Base-by-base conservation (phyloP, 768 basidiomycete species). In the Amyloporia xantha region DNA sequence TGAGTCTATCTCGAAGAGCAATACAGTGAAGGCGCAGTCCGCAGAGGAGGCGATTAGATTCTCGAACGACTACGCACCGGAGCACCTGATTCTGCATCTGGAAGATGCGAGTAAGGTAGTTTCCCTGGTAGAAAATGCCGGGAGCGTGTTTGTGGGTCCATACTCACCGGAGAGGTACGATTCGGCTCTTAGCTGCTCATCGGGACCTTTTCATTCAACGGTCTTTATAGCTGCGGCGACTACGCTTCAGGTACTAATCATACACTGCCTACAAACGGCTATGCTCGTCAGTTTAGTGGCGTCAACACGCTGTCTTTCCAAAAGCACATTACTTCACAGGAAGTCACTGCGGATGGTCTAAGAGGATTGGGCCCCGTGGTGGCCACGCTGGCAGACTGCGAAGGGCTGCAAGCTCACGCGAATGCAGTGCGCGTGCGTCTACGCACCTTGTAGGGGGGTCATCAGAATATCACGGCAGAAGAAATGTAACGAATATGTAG, bases 161-260 rank as follows among this genome's bases (percentile, higher is more conserved):
- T 98, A 81, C 65, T 88, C 94, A 0, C 96, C 96, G 0, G 96
- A 98, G 69, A 95, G 91, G 92, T 93, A 61, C 46, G 69, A n/a
- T n/a, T n/a, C n/a, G n/a, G n/a, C n/a, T n/a, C n/a, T n/a, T n/a
- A n/a, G n/a, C n/a, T 33, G 56, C 20, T n/a, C 54, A 54, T 12
- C 15, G 25, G 41, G 45, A 19, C 9, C 41, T 13, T 13, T 26
- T 17, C 17, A 21, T 21, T 35, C 10, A 45, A 21, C 9, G 13
- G 28, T 3, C 6, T 11, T 27, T 41, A 30, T 57, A 97, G 95
- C 57, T 97, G 92, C 66, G 96, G 96, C 25, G 96, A 99, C 66
- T 99, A 98, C 59, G 95, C 95, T 5, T 98, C 95, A 0, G 96
- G 96, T 17, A 98, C 96, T 6, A 99, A 99, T 66, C 96, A 99